A percentile compares a stretch with the other conserved stretches of the same genome.
phyloP scores from a whole-genome alignment of 163 green algal genomes.

The Prototheca wickerhamii region DNA sequence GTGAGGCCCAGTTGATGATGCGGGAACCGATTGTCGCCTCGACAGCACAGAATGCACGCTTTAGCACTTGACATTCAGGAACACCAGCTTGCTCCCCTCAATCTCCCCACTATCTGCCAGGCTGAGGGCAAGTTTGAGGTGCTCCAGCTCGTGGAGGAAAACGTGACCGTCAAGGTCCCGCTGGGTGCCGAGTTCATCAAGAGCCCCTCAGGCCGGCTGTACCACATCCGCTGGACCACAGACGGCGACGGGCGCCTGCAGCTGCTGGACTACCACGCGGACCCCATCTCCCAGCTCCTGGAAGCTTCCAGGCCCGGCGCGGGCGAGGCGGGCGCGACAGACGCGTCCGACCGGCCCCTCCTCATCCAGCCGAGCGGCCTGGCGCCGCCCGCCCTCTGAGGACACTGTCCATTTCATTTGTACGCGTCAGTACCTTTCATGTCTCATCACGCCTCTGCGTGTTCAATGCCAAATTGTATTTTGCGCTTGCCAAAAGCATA shows the following conservation, averaged over 20 bases:
- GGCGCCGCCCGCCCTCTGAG: too few species aligned
- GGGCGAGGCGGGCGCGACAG: too few species aligned
- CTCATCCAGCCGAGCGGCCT: not conserved
- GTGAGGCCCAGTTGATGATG: constrained; percentile 1
- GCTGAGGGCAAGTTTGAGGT: constrained; percentile 23
- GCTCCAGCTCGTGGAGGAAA: constrained; percentile 20
- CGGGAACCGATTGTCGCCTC: not conserved
- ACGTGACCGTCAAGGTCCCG: constrained; percentile 22
- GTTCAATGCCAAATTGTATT: too few species aligned
- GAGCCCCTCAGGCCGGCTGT: constrained; percentile 17
- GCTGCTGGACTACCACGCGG: not conserved
- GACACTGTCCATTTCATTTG: not conserved
- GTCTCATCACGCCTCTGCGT: too few species aligned
- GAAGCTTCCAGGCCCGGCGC: too few species aligned
- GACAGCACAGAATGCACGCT: too few species aligned
- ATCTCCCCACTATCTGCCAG: constrained; percentile 3
- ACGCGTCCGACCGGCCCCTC: too few species aligned
- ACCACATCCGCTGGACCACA: constrained; percentile 37
- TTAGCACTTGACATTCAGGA: too few species aligned
- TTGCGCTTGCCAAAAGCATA: too few species aligned
- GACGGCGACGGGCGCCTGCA: constrained; percentile 16
- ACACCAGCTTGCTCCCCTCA: not conserved
- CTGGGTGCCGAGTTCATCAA: constrained; percentile 30
- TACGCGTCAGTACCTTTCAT: not conserved
- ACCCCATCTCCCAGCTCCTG: not conserved